Evolutionary conservation across 2,329 filamentous ascomycete genomes (phyloP).

Genomic region (Scedosporium dehoogii): DNA sequence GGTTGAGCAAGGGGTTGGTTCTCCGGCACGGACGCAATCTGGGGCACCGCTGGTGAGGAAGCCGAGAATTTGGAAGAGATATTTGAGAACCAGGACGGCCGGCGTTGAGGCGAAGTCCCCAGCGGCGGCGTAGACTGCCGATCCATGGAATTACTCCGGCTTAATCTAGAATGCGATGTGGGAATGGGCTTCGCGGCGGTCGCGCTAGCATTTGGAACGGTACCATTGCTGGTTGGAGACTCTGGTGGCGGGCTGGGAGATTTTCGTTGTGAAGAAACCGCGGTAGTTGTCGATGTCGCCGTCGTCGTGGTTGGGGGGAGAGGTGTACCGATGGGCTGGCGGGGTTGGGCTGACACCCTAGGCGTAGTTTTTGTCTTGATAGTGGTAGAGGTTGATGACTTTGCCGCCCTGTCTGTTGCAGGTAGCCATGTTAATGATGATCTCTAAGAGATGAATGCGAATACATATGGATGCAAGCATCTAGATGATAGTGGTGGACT

Average conservation of each 20-base stretch:
- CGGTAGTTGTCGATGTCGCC: neutral
- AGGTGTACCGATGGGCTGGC: constrained; percentile 2
- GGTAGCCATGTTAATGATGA: neutral
- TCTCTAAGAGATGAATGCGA: neutral
- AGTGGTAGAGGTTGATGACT: neutral
- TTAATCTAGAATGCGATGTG: neutral
- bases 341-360: neutral
- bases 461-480: neutral
- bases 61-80: constrained; percentile 82
- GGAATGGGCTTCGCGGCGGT: neutral
- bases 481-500: neutral
- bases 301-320: constrained; percentile 1
- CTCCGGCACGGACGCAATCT: constrained; percentile 11
- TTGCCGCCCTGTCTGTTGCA: neutral
- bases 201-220: neutral
- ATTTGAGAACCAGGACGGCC: constrained; percentile 87
- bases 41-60: constrained; percentile 29
- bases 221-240: neutral
- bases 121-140: constrained; percentile 13
- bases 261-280: neutral
- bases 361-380: neutral
- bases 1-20: constrained; percentile 1
- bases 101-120: constrained; percentile 32
- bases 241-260: neutral
- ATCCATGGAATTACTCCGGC: constrained; percentile 1